Conservation (phyloP, 1,284 basidiomycete species). For the Sanghuangporus baumii region DNA sequence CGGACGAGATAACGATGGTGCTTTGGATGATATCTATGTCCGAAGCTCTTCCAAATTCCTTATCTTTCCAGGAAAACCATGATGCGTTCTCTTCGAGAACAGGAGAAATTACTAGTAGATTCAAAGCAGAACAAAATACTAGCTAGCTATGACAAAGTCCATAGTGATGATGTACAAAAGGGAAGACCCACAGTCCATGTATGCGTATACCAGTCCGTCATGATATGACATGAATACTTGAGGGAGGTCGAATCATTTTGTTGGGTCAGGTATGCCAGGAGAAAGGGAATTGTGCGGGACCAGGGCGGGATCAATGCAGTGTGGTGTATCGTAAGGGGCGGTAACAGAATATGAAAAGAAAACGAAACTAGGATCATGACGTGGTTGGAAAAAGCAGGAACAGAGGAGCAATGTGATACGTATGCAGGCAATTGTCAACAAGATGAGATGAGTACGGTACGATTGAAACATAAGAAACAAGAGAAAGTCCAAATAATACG, state of each 20-base stretch:
- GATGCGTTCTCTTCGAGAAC: no score
- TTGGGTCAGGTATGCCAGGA: background rate
- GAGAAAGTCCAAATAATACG: conserved; percentile 1
- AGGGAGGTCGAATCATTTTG: background rate
- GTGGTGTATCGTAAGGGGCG: background rate
- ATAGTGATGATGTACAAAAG: background rate
- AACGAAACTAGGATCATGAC: background rate
- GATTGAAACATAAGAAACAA: background rate
- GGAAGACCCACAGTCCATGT: background rate
- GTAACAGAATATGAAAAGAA: background rate
- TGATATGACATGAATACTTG: background rate
- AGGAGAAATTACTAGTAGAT: background rate
- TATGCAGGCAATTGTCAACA: background rate
- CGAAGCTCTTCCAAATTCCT: no score
- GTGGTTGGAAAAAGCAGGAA: background rate
- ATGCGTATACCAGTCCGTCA: background rate
- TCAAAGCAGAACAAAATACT: background rate
- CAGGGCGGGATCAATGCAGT: background rate
- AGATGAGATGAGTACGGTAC: background rate
- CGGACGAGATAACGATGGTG: no score
- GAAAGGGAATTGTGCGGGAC: background rate
- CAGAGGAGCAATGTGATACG: background rate
- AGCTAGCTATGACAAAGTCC: conserved; percentile 5
- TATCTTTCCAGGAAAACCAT: no score
- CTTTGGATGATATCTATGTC: no score